Conservation (phyloP, 2,329 filamentous ascomycete genomes). For the Bipolaris sorokiniana region DNA sequence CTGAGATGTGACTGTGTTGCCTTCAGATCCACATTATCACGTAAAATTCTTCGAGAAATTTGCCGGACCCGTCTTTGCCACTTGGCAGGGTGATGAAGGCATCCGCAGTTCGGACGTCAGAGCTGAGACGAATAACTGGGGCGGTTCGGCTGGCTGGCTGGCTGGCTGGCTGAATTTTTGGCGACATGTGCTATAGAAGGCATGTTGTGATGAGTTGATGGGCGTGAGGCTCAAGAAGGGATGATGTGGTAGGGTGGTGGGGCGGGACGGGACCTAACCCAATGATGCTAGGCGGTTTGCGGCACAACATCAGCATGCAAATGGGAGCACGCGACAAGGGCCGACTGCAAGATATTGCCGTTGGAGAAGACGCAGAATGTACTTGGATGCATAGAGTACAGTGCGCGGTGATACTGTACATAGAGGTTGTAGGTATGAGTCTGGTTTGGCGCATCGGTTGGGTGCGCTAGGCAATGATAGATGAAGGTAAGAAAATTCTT, state of each 20-base stretch:
- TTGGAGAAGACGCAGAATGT: neutral
- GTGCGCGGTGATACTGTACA: neutral
- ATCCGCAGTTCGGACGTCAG: constrained; percentile 13
- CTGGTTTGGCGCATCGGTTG: too few relatives aligned
- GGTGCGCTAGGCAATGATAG: too few relatives aligned
- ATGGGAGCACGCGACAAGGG: constrained; percentile 2
- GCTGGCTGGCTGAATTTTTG: neutral
- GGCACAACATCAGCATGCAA: neutral
- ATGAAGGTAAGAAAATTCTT: too few relatives aligned
- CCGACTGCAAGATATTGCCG: neutral
- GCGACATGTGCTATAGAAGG: neutral
- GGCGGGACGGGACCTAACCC: constrained; percentile 13
- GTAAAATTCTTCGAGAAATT: constrained; percentile 41
- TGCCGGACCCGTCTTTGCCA: constrained; percentile 25
- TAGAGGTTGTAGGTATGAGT: too few relatives aligned
- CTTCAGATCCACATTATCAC: constrained; percentile 37
- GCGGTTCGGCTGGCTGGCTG: neutral
- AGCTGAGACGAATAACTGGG: neutral
- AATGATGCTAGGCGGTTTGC: neutral
- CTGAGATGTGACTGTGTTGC: constrained; percentile 27
- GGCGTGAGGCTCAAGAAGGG: constrained; percentile 6
- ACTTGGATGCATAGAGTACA: too few relatives aligned
- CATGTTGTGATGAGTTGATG: constrained; percentile 6
- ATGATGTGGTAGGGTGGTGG: constrained; percentile 10
- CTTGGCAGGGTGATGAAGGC: constrained; percentile 28